phyloP scores from a whole-genome alignment of 2,329 filamentous ascomycete species.

The Penicillium sp. region DNA sequence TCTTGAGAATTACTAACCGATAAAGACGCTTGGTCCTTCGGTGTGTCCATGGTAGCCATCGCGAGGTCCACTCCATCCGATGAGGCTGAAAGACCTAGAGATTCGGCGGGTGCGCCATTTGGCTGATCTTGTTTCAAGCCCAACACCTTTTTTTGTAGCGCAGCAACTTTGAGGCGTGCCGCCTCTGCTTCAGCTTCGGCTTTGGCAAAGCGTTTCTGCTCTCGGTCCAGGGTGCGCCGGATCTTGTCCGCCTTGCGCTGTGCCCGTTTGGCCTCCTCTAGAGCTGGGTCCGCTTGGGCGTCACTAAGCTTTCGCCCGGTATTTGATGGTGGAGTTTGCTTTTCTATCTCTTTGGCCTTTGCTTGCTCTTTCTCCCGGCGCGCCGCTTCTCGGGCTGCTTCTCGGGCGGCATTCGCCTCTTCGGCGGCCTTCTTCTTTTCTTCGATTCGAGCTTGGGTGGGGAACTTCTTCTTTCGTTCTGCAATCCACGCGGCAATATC shows the following conservation, averaged over 20 bases:
- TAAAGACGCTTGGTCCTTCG: background rate
- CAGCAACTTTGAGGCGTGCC: conserved; percentile 37
- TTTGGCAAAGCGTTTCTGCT: conserved; percentile 56
- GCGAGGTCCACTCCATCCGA: background rate
- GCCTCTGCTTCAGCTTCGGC: conserved; percentile 46
- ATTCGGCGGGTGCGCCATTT: background rate
- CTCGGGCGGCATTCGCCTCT: conserved; percentile 57
- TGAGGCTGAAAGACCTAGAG: background rate
- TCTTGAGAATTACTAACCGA: background rate
- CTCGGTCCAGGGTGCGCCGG: conserved; percentile 59
- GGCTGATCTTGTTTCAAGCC: conserved; percentile 6
- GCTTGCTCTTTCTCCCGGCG: conserved; percentile 36
- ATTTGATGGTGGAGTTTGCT: conserved; percentile 27
- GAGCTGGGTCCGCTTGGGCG: conserved; percentile 23
- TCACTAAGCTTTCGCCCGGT: conserved; percentile 27
- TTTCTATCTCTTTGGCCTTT: conserved; percentile 31
- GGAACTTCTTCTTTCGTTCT: conserved; percentile 77
- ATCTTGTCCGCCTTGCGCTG: conserved; percentile 45
- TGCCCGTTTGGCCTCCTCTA: conserved; percentile 38
- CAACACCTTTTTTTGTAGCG: conserved; percentile 27
- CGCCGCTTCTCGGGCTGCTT: conserved; percentile 37
- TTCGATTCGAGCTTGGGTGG: conserved; percentile 68
- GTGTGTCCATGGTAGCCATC: background rate
- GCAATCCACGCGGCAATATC: conserved; percentile 80
- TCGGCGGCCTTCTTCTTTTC: conserved; percentile 65